Base-by-base conservation (phyloP, 1,284 basidiomycete genomes). In the Dichomitus squalens region DNA sequence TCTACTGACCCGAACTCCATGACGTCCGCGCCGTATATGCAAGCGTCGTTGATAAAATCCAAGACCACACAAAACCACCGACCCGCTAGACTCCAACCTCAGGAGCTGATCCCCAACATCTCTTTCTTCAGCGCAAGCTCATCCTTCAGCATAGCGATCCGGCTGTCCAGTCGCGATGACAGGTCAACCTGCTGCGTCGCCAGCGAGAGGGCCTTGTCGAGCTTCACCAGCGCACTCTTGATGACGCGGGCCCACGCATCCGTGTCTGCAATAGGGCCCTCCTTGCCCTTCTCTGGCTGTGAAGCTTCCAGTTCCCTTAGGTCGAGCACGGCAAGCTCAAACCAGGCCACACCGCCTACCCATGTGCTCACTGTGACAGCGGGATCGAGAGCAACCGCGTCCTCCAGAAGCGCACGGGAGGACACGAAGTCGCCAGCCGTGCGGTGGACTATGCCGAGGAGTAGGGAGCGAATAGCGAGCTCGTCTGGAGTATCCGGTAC, bases 271-370 rank as follows among this genome's bases (percentile, higher is more conserved):
- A 60, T 61, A 8, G 52, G 47, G 21, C 63, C 54, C 21, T 64
- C 40, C 23, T 36, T 49, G 51, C 48, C 46, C 53, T 12, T 62
- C 40, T 51, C 62, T 34, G 63, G 43, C 16, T 57, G 61, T 7
- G 63, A 52, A 25, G 64, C 59, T 9, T 31, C 56, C 1, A 78
- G 75, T 61, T 85, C 82, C 68, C 82, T 83, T 61, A 90, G 72
- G 58, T 87, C 85, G 21, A 87, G 66, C 31, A 88, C 86, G 0
- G 86, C 85, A 8, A 86, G 71, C 70, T 92, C 89, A 60, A 90
- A 89, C 64, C 79, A 66, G 23, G 86, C 79, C 2, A 90, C 76
- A 7, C 87, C 84, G 2, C 75, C 77, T 5, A 90, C 79, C 89
- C 89, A 92, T 0, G 82, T 86, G 61, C 79, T 84, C 31, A 80